A percentile compares a stretch with the other conserved stretches of the same genome.
Evolutionary conservation across 2,329 filamentous ascomycete genomes (phyloP).

Genomic region (Nemania diffusa): DNA sequence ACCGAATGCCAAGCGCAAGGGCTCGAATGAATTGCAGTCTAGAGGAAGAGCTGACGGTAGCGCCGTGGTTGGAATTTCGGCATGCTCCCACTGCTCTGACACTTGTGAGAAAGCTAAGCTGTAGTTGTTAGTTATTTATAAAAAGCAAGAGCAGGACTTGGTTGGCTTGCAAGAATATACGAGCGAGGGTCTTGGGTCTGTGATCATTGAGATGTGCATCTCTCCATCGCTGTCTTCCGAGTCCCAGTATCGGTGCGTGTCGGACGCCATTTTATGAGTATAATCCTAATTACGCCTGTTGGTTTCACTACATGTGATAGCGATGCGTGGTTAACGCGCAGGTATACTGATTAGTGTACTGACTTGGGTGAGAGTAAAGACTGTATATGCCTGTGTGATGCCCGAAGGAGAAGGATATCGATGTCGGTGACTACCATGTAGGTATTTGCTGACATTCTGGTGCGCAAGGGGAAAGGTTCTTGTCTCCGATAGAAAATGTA

Average conservation of each 20-base stretch:
- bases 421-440: too few species aligned
- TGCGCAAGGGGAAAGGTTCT: background rate
- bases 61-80: background rate
- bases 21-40: background rate
- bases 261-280: conserved; percentile 1
- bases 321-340: too few species aligned
- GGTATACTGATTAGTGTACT: too few species aligned
- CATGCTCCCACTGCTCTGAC: background rate
- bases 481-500: background rate
- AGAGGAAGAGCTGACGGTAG: background rate
- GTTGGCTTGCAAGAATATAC: background rate
- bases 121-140: background rate
- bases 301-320: too few species aligned
- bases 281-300: background rate
- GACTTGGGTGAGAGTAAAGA: too few species aligned
- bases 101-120: background rate
- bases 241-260: conserved; percentile 14
- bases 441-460: too few species aligned
- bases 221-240: conserved; percentile 23
- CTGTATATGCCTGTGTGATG: background rate
- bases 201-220: conserved; percentile 23
- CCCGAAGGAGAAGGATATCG: background rate
- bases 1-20: conserved; percentile 42
- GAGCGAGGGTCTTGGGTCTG: background rate
- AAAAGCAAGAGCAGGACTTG: background rate